Conservation (phyloP, 1,284 basidiomycete species). For the Tilletia walkeri region DNA sequence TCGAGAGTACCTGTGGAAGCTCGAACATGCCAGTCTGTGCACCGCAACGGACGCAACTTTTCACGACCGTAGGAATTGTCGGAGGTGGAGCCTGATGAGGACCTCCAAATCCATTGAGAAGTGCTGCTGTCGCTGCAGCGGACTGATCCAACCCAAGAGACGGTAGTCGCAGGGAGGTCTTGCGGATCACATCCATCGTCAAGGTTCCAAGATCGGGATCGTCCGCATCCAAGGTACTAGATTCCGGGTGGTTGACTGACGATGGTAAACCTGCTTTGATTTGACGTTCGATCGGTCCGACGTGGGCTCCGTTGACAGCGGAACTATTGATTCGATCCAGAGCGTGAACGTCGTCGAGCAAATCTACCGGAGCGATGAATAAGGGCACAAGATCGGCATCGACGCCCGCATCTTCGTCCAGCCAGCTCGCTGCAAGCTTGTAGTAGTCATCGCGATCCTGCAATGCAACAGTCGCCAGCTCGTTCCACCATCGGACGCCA, state of each 20-base stretch:
- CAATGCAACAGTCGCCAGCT: background rate
- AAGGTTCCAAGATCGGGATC: background rate
- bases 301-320: background rate
- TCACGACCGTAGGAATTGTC: background rate
- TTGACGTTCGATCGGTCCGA: background rate
- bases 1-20: background rate
- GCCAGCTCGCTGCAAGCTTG: background rate
- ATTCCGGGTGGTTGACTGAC: background rate
- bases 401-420: background rate
- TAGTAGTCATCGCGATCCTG: background rate
- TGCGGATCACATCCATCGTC: background rate
- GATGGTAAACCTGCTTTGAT: background rate
- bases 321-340: slow-evolving; percentile 11
- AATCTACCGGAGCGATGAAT: background rate
- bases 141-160: background rate
- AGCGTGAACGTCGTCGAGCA: slow-evolving; percentile 12
- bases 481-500: background rate
- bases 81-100: background rate
- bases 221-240: background rate
- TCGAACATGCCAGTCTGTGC: background rate
- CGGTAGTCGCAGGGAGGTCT: slow-evolving; percentile 1
- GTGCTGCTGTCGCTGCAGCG: background rate
- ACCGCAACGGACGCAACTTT: slow-evolving; percentile 5
- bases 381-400: slow-evolving; percentile 11
- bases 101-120: background rate